Evolutionary conservation across 148 eudicot genomes (phyloP).

Genomic region (Silene uniflora): DNA sequence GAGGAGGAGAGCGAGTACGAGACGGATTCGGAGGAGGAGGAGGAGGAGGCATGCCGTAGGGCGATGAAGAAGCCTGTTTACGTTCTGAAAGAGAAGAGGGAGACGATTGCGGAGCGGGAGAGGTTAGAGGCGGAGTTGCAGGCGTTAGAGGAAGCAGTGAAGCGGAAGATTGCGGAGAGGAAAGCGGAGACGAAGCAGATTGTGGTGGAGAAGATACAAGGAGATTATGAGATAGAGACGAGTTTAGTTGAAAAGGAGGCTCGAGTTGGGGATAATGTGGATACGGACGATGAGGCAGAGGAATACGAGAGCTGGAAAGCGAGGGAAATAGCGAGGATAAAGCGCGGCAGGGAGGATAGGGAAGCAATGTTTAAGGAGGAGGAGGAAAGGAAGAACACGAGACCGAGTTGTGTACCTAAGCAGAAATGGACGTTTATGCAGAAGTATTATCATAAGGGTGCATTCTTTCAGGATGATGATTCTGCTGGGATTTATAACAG

Average conservation of each 20-base stretch:
- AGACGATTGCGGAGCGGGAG: constrained; percentile 67
- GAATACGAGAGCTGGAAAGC: constrained; percentile 89
- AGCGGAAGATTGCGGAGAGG: constrained; percentile 46
- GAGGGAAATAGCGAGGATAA: constrained; percentile 85
- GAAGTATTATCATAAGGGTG: constrained; percentile 93
- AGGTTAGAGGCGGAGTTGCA: constrained; percentile 52
- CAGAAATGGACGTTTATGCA: constrained; percentile 96
- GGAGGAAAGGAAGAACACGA: constrained; percentile 88
- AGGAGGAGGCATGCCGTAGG: constrained; percentile 24
- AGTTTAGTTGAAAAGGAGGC: constrained; percentile 51
- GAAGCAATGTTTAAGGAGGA: constrained; percentile 77
- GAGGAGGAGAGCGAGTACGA: constrained; percentile 53
- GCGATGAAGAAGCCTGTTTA: constrained; percentile 66
- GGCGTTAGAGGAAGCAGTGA: constrained; percentile 54
- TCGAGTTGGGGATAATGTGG: constrained; percentile 60
- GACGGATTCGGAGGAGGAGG: constrained; percentile 68
- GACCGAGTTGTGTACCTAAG: constrained; percentile 26
- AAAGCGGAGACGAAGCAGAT: constrained; percentile 52
- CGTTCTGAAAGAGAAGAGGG: constrained; percentile 65
- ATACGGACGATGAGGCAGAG: constrained; percentile 86
- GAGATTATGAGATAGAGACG: constrained; percentile 47
- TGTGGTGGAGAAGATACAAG: constrained; percentile 60
- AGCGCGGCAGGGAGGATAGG: constrained; percentile 83
- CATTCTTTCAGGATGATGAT: constrained; percentile 69
- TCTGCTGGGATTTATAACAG: constrained; percentile 58